These are phyloP conservation scores for Ophiosphaerella narmari DNA, from an alignment of 2,329 filamentous ascomycete species.

Conservation along the genomic window DNA sequence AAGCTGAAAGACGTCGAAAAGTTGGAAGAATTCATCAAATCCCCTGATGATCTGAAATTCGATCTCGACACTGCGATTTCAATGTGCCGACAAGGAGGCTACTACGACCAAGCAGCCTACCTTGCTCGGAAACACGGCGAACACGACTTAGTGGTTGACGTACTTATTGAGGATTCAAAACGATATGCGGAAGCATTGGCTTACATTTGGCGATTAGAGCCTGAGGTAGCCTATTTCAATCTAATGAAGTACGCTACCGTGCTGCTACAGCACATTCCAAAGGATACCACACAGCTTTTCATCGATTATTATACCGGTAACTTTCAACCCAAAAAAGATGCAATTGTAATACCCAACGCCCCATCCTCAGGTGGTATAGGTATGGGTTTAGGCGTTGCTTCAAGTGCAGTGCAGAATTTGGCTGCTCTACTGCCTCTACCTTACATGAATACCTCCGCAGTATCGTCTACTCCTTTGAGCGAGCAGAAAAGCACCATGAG, in stretches of 20 bases:
- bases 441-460: constrained; percentile 73
- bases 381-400: constrained; percentile 56
- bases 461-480: constrained; percentile 59
- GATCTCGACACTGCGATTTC: constrained; percentile 95
- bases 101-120: constrained; percentile 95
- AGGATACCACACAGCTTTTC: constrained; percentile 83
- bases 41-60: constrained; percentile 91
- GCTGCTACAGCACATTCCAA: constrained; percentile 82
- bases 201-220: constrained; percentile 87
- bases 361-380: constrained; percentile 49
- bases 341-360: constrained; percentile 55
- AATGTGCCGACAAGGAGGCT: constrained; percentile 97
- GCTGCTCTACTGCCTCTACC: constrained; percentile 82
- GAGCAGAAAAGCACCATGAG: constrained; percentile 58
- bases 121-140: constrained; percentile 93
- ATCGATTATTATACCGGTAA: constrained; percentile 92
- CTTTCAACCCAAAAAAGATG: constrained; percentile 74
- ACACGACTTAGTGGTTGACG: constrained; percentile 91
- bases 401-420: constrained; percentile 82
- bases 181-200: constrained; percentile 85
- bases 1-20: constrained; percentile 98
- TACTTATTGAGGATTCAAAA: constrained; percentile 93
- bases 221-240: constrained; percentile 78
- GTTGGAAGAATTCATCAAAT: constrained; percentile 94
- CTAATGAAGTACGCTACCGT: constrained; percentile 95